Conservation (phyloP, 2,329 filamentous ascomycete species). For the Fusarium praegraminearum region DNA sequence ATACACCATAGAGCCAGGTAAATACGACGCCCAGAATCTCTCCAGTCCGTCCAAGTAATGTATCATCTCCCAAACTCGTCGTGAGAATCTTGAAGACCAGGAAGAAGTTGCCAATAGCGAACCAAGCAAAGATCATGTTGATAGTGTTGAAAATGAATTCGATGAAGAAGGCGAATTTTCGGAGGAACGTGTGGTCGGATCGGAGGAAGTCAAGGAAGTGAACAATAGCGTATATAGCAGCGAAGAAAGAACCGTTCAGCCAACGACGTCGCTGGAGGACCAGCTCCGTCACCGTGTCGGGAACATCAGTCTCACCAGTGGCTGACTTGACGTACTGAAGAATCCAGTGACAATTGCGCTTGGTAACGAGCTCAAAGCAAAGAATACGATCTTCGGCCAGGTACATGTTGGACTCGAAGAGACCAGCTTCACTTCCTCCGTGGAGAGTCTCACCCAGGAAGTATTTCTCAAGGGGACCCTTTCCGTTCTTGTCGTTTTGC, state of each 20-base stretch:
- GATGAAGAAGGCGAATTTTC: conserved; percentile 90
- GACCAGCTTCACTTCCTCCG: conserved; percentile 88
- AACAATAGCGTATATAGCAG: conserved; percentile 91
- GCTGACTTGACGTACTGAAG: conserved; percentile 98
- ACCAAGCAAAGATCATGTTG: conserved; percentile 99
- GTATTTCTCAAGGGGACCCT: conserved; percentile 95
- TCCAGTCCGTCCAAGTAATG: conserved; percentile 81
- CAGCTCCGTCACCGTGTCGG: conserved; percentile 92
- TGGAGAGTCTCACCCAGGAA: conserved; percentile 98
- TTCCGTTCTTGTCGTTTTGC: conserved; percentile 95
- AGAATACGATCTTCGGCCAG: conserved; percentile 98
- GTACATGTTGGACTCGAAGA: conserved; percentile 99
- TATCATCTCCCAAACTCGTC: conserved; percentile 77
- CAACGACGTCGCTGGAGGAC: conserved; percentile 96
- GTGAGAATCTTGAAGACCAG: conserved; percentile 98
- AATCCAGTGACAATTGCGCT: conserved; percentile 97
- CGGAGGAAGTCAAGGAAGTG: conserved; percentile 98
- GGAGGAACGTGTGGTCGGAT: conserved; percentile 86
- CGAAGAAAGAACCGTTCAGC: conserved; percentile 99
- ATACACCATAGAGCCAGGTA: conserved; percentile 94
- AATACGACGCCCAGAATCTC: conserved; percentile 89
- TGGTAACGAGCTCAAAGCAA: conserved; percentile 97
- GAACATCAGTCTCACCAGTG: conserved; percentile 96
- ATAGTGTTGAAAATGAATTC: conserved; percentile 95
- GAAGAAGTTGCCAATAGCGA: conserved; percentile 98